Conservation (phyloP, 2,329 filamentous ascomycete genomes). For the Aspergillus jensenii region DNA sequence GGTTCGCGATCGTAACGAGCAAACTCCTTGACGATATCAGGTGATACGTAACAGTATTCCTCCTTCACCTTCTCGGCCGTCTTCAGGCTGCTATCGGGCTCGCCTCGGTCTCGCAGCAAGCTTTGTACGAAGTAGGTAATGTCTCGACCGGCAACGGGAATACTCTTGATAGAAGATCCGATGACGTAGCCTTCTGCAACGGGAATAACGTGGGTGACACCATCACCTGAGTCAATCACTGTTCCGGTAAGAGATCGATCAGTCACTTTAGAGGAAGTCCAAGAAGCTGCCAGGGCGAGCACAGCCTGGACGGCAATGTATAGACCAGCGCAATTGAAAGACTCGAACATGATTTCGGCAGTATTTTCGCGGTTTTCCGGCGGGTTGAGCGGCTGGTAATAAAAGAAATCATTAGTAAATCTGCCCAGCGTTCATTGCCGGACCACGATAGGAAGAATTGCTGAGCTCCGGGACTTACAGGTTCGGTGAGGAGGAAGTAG, state of each 20-base stretch:
- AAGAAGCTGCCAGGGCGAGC: constrained; percentile 91
- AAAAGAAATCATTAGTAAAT: background rate
- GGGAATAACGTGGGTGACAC: constrained; percentile 98
- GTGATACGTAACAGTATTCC: constrained; percentile 96
- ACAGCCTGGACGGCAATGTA: constrained; percentile 99
- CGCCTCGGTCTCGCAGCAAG: constrained; percentile 89
- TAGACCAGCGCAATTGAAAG: constrained; percentile 97
- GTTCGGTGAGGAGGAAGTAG: constrained; percentile 96
- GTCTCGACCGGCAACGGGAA: constrained; percentile 95
- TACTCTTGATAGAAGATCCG: constrained; percentile 97
- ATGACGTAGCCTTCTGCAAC: constrained; percentile 99
- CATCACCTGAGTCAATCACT: constrained; percentile 97
- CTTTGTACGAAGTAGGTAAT: constrained; percentile 99
- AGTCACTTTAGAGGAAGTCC: constrained; percentile 97
- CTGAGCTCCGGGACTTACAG: constrained; percentile 60
- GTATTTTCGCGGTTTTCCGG: constrained; percentile 99
- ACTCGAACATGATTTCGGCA: constrained; percentile 99
- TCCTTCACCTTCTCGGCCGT: constrained; percentile 98
- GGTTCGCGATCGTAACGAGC: constrained; percentile 90
- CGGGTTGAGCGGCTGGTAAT: constrained; percentile 80
- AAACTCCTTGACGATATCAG: constrained; percentile 99
- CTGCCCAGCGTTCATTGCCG: background rate
- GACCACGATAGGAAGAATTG: constrained; percentile 1
- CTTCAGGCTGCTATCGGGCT: constrained; percentile 95
- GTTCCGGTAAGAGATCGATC: constrained; percentile 95